These are phyloP conservation scores for Choanephora cucurbitarum DNA, from an alignment of 371 early-diverging fungal genomes.

Conservation along the genomic window DNA sequence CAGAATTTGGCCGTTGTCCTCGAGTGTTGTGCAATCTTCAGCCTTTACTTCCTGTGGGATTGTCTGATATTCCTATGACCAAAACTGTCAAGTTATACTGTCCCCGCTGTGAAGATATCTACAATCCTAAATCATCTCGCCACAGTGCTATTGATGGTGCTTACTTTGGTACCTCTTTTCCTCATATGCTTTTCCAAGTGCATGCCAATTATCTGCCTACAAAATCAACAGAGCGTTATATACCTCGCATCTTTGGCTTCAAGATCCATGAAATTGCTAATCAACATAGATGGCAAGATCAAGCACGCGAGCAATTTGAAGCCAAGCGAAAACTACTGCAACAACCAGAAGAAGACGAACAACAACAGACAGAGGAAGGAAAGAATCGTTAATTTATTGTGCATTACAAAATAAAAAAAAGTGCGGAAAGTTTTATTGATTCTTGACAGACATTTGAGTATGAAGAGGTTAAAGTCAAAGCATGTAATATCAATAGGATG, in stretches of 20 bases:
- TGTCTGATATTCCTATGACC: constrained; percentile 81
- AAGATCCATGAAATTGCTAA: constrained; percentile 82
- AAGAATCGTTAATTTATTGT: too few species aligned
- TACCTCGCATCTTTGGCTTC: constrained; percentile 97
- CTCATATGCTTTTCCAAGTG: constrained; percentile 93
- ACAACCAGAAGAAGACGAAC: not conserved
- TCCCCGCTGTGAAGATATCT: constrained; percentile 93
- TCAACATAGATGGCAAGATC: constrained; percentile 90
- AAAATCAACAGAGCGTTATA: constrained; percentile 71
- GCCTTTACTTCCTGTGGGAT: constrained; percentile 87
- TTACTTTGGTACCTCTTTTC: constrained; percentile 97
- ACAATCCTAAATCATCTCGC: constrained; percentile 84
- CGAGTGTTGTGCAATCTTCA: constrained; percentile 87
- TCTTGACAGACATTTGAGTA: too few species aligned
- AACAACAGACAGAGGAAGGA: not conserved
- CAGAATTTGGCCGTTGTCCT: constrained; percentile 96
- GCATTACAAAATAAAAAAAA: too few species aligned
- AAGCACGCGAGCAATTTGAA: constrained; percentile 63
- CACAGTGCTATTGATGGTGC: constrained; percentile 93
- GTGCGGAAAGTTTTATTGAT: too few species aligned
- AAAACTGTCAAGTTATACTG: constrained; percentile 93
- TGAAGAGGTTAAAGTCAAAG: too few species aligned
- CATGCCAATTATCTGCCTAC: constrained; percentile 85
- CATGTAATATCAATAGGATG: too few species aligned
- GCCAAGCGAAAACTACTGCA: not conserved